Percentiles rank a stretch among this genome's conserved stretches.
Evolutionary conservation across 768 basidiomycete species (phyloP).

Genomic region (Krasilnikovozyma curviuscula): DNA sequence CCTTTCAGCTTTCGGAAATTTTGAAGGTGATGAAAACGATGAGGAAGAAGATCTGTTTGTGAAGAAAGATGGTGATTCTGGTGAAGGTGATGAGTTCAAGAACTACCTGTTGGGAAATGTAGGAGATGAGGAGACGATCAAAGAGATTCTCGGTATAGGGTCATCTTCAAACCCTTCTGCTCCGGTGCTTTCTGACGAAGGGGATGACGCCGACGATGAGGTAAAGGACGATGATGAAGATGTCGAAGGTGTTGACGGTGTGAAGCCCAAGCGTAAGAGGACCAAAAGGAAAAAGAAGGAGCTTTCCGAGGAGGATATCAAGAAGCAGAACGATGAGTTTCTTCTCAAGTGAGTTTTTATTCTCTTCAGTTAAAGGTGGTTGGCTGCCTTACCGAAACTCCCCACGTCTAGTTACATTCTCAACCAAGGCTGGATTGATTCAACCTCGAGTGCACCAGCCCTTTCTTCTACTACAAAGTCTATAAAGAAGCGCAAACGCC

Average conservation of each 20-base stretch:
- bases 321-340: slow-evolving; percentile 65
- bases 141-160: slow-evolving; percentile 38
- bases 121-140: slow-evolving; percentile 50
- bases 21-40: slow-evolving; percentile 27
- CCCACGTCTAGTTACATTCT: slow-evolving; percentile 63
- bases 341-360: slow-evolving; percentile 54
- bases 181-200: slow-evolving; percentile 14
- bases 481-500: slow-evolving; percentile 19
- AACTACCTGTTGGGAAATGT: slow-evolving; percentile 50
- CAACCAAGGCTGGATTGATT: slow-evolving; percentile 98
- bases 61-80: slow-evolving; percentile 43
- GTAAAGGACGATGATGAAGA: slow-evolving; percentile 19
- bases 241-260: slow-evolving; percentile 7
- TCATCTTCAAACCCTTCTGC: no score
- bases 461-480: slow-evolving; percentile 13
- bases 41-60: slow-evolving; percentile 51
- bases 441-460: slow-evolving; percentile 51
- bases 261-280: slow-evolving; percentile 14
- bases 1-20: slow-evolving; percentile 49
- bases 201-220: slow-evolving; percentile 1
- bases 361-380: neutral
- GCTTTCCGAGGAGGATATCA: slow-evolving; percentile 29
- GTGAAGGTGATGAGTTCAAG: slow-evolving; percentile 69
- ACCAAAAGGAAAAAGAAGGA: slow-evolving; percentile 14
- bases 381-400: neutral